Base-by-base conservation (phyloP, 2,329 filamentous ascomycete genomes). In the Fusarium secorum region DNA sequence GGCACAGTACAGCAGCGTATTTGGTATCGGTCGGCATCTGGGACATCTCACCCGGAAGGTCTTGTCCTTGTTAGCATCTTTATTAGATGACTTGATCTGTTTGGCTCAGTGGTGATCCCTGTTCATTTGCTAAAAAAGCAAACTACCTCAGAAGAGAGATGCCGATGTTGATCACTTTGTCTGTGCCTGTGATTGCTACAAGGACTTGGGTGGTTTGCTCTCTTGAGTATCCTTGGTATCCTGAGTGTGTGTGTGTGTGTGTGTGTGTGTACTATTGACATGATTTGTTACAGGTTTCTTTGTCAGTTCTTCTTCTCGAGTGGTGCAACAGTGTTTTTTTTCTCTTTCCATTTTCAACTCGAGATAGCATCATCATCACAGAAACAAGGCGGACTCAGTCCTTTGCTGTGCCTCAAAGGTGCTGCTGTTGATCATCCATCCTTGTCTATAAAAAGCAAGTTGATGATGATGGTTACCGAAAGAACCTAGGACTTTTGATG, bases 381-480 rank as follows among this genome's bases (percentile, higher is more conserved):
- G 20, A 36, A 22, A 14, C 39, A 30, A 28, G 33, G 36, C 20
- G 15, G 22, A 18, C 30, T 59, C 18, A 24, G 7, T 20, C 22
- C 9, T 65, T 59, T 49, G 35, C 60, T 72, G 64, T 55, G 55
- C 64, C 64, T 69, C 64, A 45, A 44, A 45, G 32, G 36, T 30
- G 36, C 58, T 57, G 22, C 45, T 56, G 53, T 52, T 59, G 41
- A 64, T 52, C 54, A 42, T 46, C 61, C 32, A 36, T 60, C 35
- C 39, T 32, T 44, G 15, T 61, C 53, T 26, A 41, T 33, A 53
- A 68, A 58, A 69, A 65, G 44, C 54, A 66, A 61, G 44, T 32
- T 22, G 41, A 32, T 26, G 35, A 33, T 46, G 44, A 22, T 66
- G 24, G 10, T 26, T 22, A 15, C 62, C 63, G 30, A 46, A 55